Conservation (phyloP, 2,329 filamentous ascomycete genomes). For the Cryphonectria radicalis region DNA sequence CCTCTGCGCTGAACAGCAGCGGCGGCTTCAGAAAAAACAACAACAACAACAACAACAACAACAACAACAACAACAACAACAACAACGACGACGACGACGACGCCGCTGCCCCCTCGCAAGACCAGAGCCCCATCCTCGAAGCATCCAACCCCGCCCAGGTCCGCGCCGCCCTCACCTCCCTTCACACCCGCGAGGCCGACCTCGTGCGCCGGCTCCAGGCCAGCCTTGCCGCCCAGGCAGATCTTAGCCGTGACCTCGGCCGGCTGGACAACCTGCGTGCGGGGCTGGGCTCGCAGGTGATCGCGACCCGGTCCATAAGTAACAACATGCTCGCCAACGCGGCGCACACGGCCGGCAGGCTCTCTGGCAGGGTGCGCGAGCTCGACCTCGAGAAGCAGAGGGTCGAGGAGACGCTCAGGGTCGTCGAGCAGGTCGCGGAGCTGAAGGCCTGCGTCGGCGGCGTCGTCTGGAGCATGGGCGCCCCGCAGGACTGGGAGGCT, state of each 20-base stretch:
- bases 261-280: constrained; percentile 89
- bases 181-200: constrained; percentile 75
- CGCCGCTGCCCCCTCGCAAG: constrained; percentile 31
- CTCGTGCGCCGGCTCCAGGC: constrained; percentile 76
- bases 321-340: constrained; percentile 90
- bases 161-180: constrained; percentile 72
- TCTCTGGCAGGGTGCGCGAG: constrained; percentile 83
- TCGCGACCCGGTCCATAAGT: constrained; percentile 80
- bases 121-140: constrained; percentile 59
- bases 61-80: constrained; percentile 7
- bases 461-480: constrained; percentile 94
- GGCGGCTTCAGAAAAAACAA: constrained; percentile 24
- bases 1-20: constrained; percentile 25
- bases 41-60: constrained; percentile 12
- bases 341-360: constrained; percentile 80
- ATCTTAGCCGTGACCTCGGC: constrained; percentile 83
- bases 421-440: constrained; percentile 95
- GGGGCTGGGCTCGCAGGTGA: constrained; percentile 83
- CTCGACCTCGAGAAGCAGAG: constrained; percentile 90
- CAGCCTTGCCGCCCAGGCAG: constrained; percentile 80
- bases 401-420: constrained; percentile 85
- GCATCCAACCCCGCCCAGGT: constrained; percentile 79
- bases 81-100: background rate
- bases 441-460: constrained; percentile 96
- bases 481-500: constrained; percentile 97